Conservation (phyloP, 441 rosid species). For the Daphne laureola region DNA sequence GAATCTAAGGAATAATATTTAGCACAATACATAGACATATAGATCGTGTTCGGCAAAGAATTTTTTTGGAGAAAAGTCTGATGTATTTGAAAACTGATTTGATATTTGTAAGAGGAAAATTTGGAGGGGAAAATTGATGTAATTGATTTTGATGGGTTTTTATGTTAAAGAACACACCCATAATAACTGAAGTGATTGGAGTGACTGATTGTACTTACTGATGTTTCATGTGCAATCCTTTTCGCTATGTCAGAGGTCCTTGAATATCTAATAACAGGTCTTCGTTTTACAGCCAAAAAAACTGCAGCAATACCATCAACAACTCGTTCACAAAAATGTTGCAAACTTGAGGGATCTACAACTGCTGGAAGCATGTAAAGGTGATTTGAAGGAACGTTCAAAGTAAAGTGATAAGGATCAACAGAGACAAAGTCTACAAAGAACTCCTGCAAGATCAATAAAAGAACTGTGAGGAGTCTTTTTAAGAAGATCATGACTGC, state of each 20-base stretch:
- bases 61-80: too few species aligned
- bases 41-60: too few species aligned
- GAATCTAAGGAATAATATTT: conserved; percentile 2
- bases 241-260: conserved; percentile 92
- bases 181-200: conserved; percentile 3
- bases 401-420: conserved; percentile 82
- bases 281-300: conserved; percentile 78
- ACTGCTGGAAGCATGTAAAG: conserved; percentile 93
- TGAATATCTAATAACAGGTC: conserved; percentile 89
- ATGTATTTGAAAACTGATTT: too few species aligned
- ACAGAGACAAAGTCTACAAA: conserved; percentile 88
- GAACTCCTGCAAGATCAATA: conserved; percentile 64
- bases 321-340: conserved; percentile 71
- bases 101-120: too few species aligned
- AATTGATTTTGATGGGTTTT: too few species aligned
- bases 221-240: conserved; percentile 92
- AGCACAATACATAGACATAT: not conserved
- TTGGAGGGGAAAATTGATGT: too few species aligned
- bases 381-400: conserved; percentile 71
- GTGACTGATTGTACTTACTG: conserved; percentile 42
- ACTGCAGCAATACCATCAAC: conserved; percentile 85
- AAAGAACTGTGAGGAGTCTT: conserved; percentile 8
- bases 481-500: not conserved
- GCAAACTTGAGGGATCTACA: conserved; percentile 81
- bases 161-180: conserved; percentile 4